Base-by-base conservation (phyloP, 1,284 basidiomycete species). In the Nidula niveotomentosa region DNA sequence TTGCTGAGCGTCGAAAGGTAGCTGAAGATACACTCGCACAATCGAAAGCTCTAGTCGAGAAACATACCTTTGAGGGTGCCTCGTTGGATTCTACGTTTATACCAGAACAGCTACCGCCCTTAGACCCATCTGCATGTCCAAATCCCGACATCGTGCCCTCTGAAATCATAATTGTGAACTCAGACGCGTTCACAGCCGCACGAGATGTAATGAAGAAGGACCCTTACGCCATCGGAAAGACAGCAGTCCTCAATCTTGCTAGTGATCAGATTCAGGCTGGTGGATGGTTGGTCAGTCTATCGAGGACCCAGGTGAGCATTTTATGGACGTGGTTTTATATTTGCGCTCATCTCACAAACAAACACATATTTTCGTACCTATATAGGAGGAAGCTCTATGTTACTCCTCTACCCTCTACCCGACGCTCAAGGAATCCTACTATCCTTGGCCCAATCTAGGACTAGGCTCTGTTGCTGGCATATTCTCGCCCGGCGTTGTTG, bases 381-480 rank as follows among this genome's bases (percentile, higher is more conserved):
- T 30, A 41, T 44, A 77, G 73, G 76, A 75, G 65, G 75, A 78
- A 59, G 73, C 74, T 0, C 65, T 79, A 0, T 79, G 77, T 58
- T 79, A 79, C 59, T 75, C 76, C 6, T 78, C 77, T 2, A 79
- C 77, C 4, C 66, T 80, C 2, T 79, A 76, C 57, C 54, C 59
- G 10, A 79, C 77, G 1, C 69, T 80, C 41, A 73, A 73, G 53
- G 63, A 63, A 34, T 61, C 62, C 8, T 77, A 73, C 56, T 80
- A 78, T 52, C 78, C 78, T 5, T 79, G 77, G 77, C 71, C 75
- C 9, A 80, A 80, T 59, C 59, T 70, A 15, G 77, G 78, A 13
- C 65, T 63, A 3, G 72, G 71, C 1, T 78, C 72, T 8, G 58
- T 66, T 6, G 72, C 74, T 3, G 77, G 76, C 1, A 57, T 78